Evolutionary conservation across 2,329 filamentous ascomycete genomes (phyloP), one percentile per base, ranked within the genome.

Genomic region (Didymella lethalis): DNA sequence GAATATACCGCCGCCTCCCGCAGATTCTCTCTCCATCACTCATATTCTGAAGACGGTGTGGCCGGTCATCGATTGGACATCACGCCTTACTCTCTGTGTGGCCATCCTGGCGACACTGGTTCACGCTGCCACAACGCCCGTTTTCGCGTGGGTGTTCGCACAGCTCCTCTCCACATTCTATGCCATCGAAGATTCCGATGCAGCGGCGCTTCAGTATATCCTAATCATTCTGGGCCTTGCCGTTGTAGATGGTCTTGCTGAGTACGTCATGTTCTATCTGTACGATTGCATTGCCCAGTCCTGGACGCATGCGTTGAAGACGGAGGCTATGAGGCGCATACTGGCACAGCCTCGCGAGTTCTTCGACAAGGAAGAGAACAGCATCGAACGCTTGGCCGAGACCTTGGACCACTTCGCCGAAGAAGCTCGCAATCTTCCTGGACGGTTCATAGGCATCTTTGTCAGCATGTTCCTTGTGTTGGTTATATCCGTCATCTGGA

Each of bases 371-470:
- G 82, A 89, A 2, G 81, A 82, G 32, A 90, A 95, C 73, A 86
- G 84, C 0, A 80, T 89, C 0, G 81, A 82, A 0, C 82, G 83
- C 2, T 82, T 98, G 41, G 87, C 84, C 0, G 88, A 91, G 60
- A 89, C 85, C 44, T 83, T 98, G 0, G 92, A 96, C 68, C 85
- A 90, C 16, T 91, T 92, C 67, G 90, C 90, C 0, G 93, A 98
- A 73, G 92, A 97, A 72, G 93, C 95, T 86, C 86, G 91, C 8
- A 93, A 91, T 66, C 80, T 98, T 0, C 83, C 96, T 0, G 90
- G 91, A 2, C 86, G 90, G 1, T 96, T 97, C 69, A 83, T 89
- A 0, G 89, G 90, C 1, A 86, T 90, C 52, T 76, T 90, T 0
- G 81, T 93, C 14, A 85, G 89, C 10, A 88, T 90, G 3, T 71